Evolutionary conservation across 495 filamentous ascomycete genomes (phyloP), one percentile per base, ranked within the genome.

Genomic region (Penicillium arizonense): DNA sequence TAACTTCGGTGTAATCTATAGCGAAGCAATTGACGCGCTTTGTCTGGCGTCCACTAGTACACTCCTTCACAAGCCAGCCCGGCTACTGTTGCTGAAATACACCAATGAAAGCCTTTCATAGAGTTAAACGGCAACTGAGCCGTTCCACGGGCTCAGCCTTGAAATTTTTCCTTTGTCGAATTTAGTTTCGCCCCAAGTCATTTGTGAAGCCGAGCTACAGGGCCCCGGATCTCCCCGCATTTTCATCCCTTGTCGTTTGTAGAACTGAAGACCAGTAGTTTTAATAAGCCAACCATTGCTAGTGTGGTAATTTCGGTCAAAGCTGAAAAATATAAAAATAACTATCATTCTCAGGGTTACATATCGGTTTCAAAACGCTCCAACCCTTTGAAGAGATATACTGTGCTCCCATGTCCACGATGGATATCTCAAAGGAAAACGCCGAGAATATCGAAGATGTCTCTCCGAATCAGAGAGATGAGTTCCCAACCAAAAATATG

Each of bases 381-480:
- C 28, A 30, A 30, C 28, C 8, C 28, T 28, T 38, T 23, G 3
- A 5, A 5, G 8, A 33, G 12, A 8, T 42, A 50, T 40, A 30
- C 20, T 6, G 12, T 12, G 10, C 18, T n/a, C 14, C 3, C 30
- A 24, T 21, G 12, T 33, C 4, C 14, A 49, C 38, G 23, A 55
- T 55, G 52, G 52, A 55, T 42, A 10, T 5, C 13, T 5, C 8
- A 10, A 60, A 56, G 41, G 30, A 10, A 6, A 37, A 53, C 10
- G 32, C 8, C 32, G 44, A 60, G 13, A 42, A 23, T 21, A 50
- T 60, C 21, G 57, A 60, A 12, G n/a, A 61, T 51, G 39, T 33
- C 9, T 32, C 41, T n/a, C 10, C 43, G 6, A 3, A 51, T 18
- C 13, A 35, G 4, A n/a, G 12, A 14, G 34, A 43, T 14, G 37